Evolutionary conservation across 176 grass and related monocot species (phyloP), one percentile per base, ranked within the genome.

Genomic region (Raddia distichophylla): DNA sequence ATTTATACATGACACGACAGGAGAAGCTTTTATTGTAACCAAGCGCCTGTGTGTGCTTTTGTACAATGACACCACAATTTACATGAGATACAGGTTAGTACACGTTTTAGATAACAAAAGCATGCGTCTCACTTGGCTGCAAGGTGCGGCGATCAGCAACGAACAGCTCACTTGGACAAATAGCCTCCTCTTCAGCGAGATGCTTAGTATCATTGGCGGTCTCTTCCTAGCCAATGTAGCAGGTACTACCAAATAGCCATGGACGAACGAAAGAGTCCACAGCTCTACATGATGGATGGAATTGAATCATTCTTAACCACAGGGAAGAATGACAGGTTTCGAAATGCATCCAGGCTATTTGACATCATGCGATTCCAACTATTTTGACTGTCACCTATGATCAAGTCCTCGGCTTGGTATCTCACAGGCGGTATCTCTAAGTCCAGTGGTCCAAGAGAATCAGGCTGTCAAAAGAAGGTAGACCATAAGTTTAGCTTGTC

Each of bases 361-460:
- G 85, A 82, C 89, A 96, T 87, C 67, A 99, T 77, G 63, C 97
- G 93, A 73, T 82, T 93, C 89, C 90, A 86, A 68, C 90, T 87
- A 86, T 88, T 93, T 59, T 93, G 78, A 76, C 77, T 87, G 47
- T 99, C 89, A 49, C 80, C 84, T 87, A 99, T 81, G 13, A 93
- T 56, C n/a, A 96, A 50, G 47, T 96, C 93, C 45, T 87, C 79
- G 11, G 72, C 76, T 64, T 91, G 87, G 72, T 83, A 93, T 89
- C 83, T 90, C 69, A 79, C 63, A 12, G 88, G 33, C 2, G 83
- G 80, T 53, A 81, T 76, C 49, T 94, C 93, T 83, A 99, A 79
- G 88, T 99, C 97, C 80, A 99, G 78, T 79, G 88, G 92, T 77
- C 89, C 97, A 52, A 99, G 85, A 73, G 97, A 99, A 90, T 99